phyloP scores from a whole-genome alignment of 2,329 filamentous ascomycete species.

The Neobulgaria alba region DNA sequence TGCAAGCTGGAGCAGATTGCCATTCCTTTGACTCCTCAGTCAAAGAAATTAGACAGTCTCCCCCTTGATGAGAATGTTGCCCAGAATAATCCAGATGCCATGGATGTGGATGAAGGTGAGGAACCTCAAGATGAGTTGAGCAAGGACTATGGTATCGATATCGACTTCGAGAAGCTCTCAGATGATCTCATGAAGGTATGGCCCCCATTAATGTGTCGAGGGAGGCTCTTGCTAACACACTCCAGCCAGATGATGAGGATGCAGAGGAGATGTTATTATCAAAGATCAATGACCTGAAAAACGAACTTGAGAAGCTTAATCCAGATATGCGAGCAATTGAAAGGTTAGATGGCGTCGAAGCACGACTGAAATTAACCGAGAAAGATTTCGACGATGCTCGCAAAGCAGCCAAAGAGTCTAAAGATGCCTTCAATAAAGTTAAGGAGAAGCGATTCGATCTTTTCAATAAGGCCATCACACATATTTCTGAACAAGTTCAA shows the following conservation, averaged over 20 bases:
- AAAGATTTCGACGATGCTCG: conserved; percentile 85
- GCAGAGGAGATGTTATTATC: conserved; percentile 71
- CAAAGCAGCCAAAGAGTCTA: conserved; percentile 61
- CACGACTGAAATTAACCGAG: conserved; percentile 73
- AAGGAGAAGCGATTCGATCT: conserved; percentile 78
- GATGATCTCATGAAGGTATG: conserved; percentile 72
- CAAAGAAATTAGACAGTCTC: conserved; percentile 64
- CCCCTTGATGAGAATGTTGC: conserved; percentile 74
- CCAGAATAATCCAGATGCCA: conserved; percentile 72
- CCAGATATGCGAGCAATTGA: conserved; percentile 96
- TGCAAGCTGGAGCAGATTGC: conserved; percentile 92
- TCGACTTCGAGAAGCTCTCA: conserved; percentile 75
- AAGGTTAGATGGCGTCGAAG: conserved; percentile 77
- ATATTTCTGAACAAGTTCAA: conserved; percentile 91
- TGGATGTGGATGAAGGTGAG: conserved; percentile 67
- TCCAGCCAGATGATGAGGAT: conserved; percentile 57
- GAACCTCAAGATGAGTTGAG: conserved; percentile 59
- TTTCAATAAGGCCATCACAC: conserved; percentile 90
- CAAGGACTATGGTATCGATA: conserved; percentile 84
- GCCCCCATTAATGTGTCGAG: conserved; percentile 23
- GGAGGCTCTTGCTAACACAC: conserved; percentile 22
- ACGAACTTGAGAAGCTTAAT: conserved; percentile 85
- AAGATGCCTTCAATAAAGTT: conserved; percentile 74
- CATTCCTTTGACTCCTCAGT: conserved; percentile 68
- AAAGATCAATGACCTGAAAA: conserved; percentile 63